Conservation (phyloP, 345 rosid genomes). For the Citrus medica region DNA sequence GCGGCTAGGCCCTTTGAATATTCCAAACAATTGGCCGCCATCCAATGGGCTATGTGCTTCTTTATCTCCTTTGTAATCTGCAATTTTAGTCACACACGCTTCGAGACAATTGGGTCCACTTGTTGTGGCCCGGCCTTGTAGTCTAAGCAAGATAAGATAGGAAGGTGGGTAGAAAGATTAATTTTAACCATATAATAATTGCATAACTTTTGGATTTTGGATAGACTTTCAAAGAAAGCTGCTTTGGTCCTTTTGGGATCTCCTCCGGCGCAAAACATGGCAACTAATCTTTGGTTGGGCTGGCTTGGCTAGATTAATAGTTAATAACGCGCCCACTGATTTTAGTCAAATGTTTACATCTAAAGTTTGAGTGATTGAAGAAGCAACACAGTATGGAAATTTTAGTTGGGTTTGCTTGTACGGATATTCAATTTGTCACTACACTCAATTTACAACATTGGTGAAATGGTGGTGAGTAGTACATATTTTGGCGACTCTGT, state of each 20-base stretch:
- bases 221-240: neutral
- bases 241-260: neutral
- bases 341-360: neutral
- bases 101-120: constrained; percentile 6
- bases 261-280: neutral
- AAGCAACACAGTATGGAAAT: neutral
- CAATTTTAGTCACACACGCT: constrained; percentile 9
- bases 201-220: neutral
- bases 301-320: neutral
- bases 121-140: neutral
- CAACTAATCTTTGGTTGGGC: neutral
- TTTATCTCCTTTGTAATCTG: constrained; percentile 17
- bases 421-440: neutral
- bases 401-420: neutral
- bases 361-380: neutral
- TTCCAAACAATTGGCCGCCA: neutral
- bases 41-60: neutral
- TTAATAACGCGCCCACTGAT: neutral
- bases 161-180: neutral
- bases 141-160: neutral
- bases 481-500: neutral
- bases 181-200: neutral
- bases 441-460: neutral
- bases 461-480: neutral
- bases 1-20: neutral